Percentiles rank a stretch among this genome's conserved stretches.
Evolutionary conservation across 2,329 filamentous ascomycete species (phyloP).

Genomic region (Leptodontidium sp.): DNA sequence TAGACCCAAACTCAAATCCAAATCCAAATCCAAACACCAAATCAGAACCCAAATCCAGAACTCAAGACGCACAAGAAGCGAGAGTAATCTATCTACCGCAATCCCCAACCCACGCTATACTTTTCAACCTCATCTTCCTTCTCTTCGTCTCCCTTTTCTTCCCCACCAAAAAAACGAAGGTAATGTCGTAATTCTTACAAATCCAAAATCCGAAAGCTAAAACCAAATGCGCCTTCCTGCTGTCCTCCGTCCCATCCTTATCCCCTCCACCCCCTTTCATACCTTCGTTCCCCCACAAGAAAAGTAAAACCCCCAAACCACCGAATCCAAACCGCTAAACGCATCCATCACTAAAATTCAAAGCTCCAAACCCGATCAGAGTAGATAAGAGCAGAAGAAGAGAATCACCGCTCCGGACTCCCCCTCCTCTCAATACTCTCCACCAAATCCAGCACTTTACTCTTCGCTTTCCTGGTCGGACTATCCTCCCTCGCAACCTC

Average conservation of each 20-base stretch:
- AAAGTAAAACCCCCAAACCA: too few relatives aligned
- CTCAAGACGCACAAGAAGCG: not conserved
- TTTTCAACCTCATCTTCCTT: not conserved
- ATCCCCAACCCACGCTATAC: not conserved
- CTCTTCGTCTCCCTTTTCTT: not conserved
- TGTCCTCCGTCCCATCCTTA: not conserved
- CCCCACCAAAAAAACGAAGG: not conserved
- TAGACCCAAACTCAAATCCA: not conserved
- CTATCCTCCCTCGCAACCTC: conserved; percentile 14
- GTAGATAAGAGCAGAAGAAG: too few relatives aligned
- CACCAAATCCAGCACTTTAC: conserved; percentile 42
- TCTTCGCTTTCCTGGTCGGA: conserved; percentile 30
- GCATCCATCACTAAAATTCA: too few relatives aligned
- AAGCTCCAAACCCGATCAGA: too few relatives aligned
- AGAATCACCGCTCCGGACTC: conserved; percentile 20
- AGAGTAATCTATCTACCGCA: not conserved
- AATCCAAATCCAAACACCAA: not conserved
- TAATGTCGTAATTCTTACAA: not conserved
- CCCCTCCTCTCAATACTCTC: conserved; percentile 40
- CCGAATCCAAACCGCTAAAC: too few relatives aligned
- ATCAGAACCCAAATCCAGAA: not conserved
- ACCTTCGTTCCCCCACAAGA: too few relatives aligned
- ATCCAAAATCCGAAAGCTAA: not conserved
- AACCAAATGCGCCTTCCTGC: not conserved
- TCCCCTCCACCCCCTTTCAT: not conserved